phyloP scores from a whole-genome alignment of 2,329 filamentous ascomycete species.

The Huntiella bhutanensis region DNA sequence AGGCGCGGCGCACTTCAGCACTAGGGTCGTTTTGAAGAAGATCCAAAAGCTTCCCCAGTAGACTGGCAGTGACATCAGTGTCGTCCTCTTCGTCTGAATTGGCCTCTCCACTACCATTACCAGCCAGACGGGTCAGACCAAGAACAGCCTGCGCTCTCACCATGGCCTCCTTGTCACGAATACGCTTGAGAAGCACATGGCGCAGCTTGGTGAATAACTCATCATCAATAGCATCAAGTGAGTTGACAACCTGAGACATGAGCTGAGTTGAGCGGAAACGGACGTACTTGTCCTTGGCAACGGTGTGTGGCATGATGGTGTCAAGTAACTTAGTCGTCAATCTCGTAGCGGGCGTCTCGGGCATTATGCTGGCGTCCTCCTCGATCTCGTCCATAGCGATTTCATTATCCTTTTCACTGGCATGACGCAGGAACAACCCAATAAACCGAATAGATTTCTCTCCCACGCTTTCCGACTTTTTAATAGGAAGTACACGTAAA shows the following conservation, averaged over 20 bases:
- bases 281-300: constrained; percentile 80
- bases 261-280: constrained; percentile 80
- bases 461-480: constrained; percentile 77
- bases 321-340: constrained; percentile 58
- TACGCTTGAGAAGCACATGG: constrained; percentile 60
- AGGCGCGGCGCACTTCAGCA: constrained; percentile 73
- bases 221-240: constrained; percentile 78
- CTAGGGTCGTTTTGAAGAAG: constrained; percentile 87
- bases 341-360: constrained; percentile 68
- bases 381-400: constrained; percentile 43
- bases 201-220: constrained; percentile 72
- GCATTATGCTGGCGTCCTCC: constrained; percentile 49
- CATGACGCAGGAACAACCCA: constrained; percentile 65
- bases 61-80: constrained; percentile 42
- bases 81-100: constrained; percentile 54
- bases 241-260: constrained; percentile 80
- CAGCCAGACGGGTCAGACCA: constrained; percentile 68
- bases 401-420: constrained; percentile 51
- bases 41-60: constrained; percentile 69
- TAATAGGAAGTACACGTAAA: constrained; percentile 63
- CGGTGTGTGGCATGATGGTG: constrained; percentile 54
- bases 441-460: constrained; percentile 74
- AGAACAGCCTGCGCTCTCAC: constrained; percentile 84
- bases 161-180: constrained; percentile 84
- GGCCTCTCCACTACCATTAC: constrained; percentile 52